These are phyloP conservation scores for Cercophora sp. DNA, from an alignment of 495 filamentous ascomycete species.

Conservation along the genomic window DNA sequence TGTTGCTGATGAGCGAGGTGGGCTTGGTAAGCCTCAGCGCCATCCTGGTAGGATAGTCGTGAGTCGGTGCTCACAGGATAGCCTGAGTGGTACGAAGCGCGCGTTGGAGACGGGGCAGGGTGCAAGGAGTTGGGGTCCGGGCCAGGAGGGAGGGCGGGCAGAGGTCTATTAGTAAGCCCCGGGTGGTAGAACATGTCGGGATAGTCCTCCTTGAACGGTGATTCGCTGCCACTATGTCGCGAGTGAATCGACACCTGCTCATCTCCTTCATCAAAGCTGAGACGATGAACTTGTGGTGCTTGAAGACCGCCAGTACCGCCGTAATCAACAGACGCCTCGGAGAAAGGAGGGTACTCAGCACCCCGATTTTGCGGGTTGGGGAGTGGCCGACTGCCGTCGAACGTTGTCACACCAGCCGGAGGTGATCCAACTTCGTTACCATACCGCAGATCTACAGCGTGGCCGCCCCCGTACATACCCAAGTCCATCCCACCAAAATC, in stretches of 20 bases:
- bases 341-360: constrained; percentile 37
- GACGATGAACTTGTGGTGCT: constrained; percentile 62
- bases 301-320: constrained; percentile 81
- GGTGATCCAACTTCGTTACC: constrained; percentile 54
- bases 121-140: constrained; percentile 40
- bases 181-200: constrained; percentile 95
- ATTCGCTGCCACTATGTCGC: constrained; percentile 54
- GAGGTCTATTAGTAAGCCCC: constrained; percentile 63
- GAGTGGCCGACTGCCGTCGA: constrained; percentile 32
- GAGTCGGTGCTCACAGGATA: constrained; percentile 41
- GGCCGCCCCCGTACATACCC: constrained; percentile 68
- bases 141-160: constrained; percentile 71
- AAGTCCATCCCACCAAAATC: constrained; percentile 72
- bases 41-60: constrained; percentile 27
- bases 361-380: constrained; percentile 34
- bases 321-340: constrained; percentile 57
- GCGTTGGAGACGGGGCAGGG: constrained; percentile 32
- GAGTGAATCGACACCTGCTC: constrained; percentile 57
- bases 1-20: constrained; percentile 38
- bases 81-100: constrained; percentile 30
- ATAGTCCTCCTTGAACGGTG: constrained; percentile 58
- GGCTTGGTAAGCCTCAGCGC: constrained; percentile 25
- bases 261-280: constrained; percentile 94
- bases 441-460: constrained; percentile 68
- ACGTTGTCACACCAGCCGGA: constrained; percentile 24